Base-by-base conservation (phyloP, 768 basidiomycete genomes). In the Lentinula detonsa region DNA sequence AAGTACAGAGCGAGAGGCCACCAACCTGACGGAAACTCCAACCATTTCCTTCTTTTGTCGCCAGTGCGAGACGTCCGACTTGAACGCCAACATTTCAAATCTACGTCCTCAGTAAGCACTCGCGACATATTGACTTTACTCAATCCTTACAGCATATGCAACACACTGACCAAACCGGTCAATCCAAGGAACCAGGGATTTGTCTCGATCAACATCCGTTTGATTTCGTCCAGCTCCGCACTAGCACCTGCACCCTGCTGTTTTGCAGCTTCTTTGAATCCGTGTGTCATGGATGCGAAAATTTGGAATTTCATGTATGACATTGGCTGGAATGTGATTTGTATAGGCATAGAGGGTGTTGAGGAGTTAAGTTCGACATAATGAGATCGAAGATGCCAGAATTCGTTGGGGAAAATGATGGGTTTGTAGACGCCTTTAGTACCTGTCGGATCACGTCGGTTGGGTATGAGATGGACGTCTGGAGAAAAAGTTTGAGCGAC, bases 11-110 rank as follows among this genome's bases (percentile, higher is more conserved):
- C 57, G 51, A 48, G 48, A 23, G 53, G 39, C 15, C 59, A 21
- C 62, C 64, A 66, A 91, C 90, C 95, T 85, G 65, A 99, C 83
- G 57, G 94, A 96, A 13, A 99, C 95, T 11, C 97, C 97, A 62
- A 91, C 90, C 73, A 98, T 85, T 71, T 98, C 95, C 67, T 95
- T 88, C 77, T 87, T 95, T 69, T 94, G 86, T 43, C 94, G 81
- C 95, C 95, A 98, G 71, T 98, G 96, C 33, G 89, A 86, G 46
- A 98, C 92, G 68, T 98, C 96, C 31, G 85, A 89, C 70, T 91
- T 92, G 84, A 98, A 98, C 13, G 96, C 96, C 60, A 97, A 77
- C 85, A 97, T 91, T 76, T 96, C 94, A 70, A 97, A 96, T 28
- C 92, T 93, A 67, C 10, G 54, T 66, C 28, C 40, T 60, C 60